phyloP scores from a whole-genome alignment of 1,284 basidiomycete genomes.

The Apiotrichum sp. region DNA sequence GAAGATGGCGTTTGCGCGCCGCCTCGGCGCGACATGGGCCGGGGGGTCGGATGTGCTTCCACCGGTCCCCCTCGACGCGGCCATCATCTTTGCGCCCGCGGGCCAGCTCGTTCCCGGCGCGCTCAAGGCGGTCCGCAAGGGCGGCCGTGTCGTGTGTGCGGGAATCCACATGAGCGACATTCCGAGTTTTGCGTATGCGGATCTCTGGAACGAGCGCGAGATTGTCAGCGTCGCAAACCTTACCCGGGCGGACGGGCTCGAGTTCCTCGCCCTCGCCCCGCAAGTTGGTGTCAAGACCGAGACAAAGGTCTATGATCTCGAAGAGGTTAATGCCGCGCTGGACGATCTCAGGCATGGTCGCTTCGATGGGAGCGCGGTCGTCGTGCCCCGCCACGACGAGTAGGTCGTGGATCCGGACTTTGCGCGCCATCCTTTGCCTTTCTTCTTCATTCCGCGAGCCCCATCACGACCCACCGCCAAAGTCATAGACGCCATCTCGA shows the following conservation, averaged over 20 bases:
- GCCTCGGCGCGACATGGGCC: not conserved
- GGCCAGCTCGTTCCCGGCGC: not conserved
- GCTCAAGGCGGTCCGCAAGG: not conserved
- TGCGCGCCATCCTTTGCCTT: no score
- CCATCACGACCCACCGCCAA: no score
- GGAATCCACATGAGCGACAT: not conserved
- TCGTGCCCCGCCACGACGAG: not conserved
- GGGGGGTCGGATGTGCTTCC: not conserved
- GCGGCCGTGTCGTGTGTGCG: not conserved
- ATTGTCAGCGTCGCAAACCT: not conserved
- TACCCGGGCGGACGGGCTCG: not conserved
- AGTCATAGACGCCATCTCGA: no score
- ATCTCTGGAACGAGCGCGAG: not conserved
- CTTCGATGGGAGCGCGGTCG: not conserved
- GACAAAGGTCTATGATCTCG: not conserved
- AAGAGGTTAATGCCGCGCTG: not conserved
- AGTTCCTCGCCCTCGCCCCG: not conserved
- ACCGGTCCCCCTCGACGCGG: not conserved
- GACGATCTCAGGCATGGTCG: not conserved
- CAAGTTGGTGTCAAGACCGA: not conserved
- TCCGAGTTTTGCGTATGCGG: not conserved
- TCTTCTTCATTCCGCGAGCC: no score
- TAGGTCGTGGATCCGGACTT: no score
- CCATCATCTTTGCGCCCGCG: not conserved
- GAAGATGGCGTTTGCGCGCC: not conserved